Percentiles rank a stretch among this genome's conserved stretches.
These are phyloP conservation scores for Pholiota adiposa DNA, from an alignment of 1,284 basidiomycete species.

Conservation along the genomic window DNA sequence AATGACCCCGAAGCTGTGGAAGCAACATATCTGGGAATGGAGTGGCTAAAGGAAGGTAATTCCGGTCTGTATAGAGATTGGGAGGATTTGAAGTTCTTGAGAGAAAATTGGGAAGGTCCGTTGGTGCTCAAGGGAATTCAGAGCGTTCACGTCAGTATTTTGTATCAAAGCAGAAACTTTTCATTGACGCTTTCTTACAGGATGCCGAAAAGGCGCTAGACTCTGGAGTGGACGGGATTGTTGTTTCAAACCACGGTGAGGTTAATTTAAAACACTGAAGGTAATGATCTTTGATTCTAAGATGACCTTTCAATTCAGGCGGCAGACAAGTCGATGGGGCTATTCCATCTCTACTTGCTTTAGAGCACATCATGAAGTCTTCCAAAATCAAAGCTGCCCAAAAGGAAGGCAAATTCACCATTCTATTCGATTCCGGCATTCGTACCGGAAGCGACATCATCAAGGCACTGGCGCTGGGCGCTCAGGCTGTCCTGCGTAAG, in stretches of 20 bases:
- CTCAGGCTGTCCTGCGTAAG: constrained; percentile 67
- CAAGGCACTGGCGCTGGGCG: constrained; percentile 75
- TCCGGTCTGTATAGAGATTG: constrained; percentile 64
- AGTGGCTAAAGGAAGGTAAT: constrained; percentile 61
- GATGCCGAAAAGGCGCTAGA: constrained; percentile 75
- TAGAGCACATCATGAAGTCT: constrained; percentile 65
- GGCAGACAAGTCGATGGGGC: constrained; percentile 85
- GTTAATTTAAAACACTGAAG: constrained; percentile 3
- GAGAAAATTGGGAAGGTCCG: constrained; percentile 71
- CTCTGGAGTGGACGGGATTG: constrained; percentile 67
- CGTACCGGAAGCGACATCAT: constrained; percentile 77
- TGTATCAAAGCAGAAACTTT: neutral
- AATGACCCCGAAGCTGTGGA: constrained; percentile 51
- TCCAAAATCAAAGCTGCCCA: constrained; percentile 62
- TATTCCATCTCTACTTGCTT: constrained; percentile 70
- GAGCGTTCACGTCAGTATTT: constrained; percentile 44
- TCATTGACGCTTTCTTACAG: constrained; percentile 30
- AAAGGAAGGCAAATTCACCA: constrained; percentile 58
- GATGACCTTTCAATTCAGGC: constrained; percentile 44
- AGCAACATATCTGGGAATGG: constrained; percentile 48
- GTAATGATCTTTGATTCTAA: neutral
- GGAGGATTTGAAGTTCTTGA: constrained; percentile 67
- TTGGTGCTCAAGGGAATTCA: constrained; percentile 75
- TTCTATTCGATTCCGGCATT: constrained; percentile 83
- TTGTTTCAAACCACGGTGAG: constrained; percentile 83